Percentiles rank a stretch among this genome's conserved stretches.
Conservation (phyloP, 805 yeast species). For the Metschnikowia proteae region DNA sequence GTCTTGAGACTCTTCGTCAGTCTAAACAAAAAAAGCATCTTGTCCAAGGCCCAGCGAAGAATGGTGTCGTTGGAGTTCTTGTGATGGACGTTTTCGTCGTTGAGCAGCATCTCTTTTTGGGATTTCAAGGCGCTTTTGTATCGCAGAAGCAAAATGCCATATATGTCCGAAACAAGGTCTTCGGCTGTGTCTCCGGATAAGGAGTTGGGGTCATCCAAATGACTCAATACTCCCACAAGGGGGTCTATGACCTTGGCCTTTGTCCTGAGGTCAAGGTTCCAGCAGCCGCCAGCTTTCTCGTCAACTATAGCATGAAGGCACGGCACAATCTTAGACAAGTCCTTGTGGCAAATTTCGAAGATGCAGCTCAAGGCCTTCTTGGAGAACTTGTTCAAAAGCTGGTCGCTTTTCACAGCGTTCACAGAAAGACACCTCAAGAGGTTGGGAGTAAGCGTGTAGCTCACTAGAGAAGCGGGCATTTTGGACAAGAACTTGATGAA, state of each 20-base stretch:
- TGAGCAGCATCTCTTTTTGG: constrained; percentile 13
- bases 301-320: constrained; percentile 26
- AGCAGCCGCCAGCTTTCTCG: constrained; percentile 45
- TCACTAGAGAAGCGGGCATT: constrained; percentile 19
- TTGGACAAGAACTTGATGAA: constrained; percentile 46
- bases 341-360: constrained; percentile 31
- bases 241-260: constrained; percentile 62
- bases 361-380: constrained; percentile 46
- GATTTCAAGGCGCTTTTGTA: constrained; percentile 22
- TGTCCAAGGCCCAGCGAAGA: constrained; percentile 60
- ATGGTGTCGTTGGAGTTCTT: constrained; percentile 30
- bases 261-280: constrained; percentile 73
- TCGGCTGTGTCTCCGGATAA: constrained; percentile 13
- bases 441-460: constrained; percentile 53
- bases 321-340: constrained; percentile 39
- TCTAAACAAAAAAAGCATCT: constrained; percentile 50
- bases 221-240: constrained; percentile 25
- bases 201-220: constrained; percentile 13
- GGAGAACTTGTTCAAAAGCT: constrained; percentile 67
- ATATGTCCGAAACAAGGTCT: constrained; percentile 19
- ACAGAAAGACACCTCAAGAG: constrained; percentile 69
- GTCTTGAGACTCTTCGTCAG: constrained; percentile 34
- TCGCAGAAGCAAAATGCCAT: constrained; percentile 22
- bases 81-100: constrained; percentile 15
- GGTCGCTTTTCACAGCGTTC: constrained; percentile 63